Conservation (phyloP, 441 rosid genomes). For the Gossypium davidsonii region DNA sequence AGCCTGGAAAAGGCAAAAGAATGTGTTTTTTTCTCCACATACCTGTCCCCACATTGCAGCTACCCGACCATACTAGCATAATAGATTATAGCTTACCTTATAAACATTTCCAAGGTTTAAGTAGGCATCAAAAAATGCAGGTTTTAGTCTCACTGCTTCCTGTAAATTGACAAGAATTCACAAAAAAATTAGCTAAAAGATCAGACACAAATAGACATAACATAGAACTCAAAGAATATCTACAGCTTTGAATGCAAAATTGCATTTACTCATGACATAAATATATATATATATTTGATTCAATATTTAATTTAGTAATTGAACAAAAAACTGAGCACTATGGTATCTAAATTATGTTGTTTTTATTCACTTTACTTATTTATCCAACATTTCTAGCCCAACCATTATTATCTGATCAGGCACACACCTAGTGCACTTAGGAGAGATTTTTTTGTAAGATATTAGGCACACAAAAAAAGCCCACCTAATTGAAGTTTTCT, state of each 20-base stretch:
- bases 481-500: not conserved
- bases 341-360: not conserved
- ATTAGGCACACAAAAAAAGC: not conserved
- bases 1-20: slow-evolving; percentile 61
- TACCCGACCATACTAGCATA: slow-evolving; percentile 26
- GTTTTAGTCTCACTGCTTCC: slow-evolving; percentile 96
- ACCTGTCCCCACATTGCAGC: slow-evolving; percentile 29
- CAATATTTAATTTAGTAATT: not conserved
- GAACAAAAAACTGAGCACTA: not conserved
- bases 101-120: slow-evolving; percentile 94
- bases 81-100: slow-evolving; percentile 58
- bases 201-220: not conserved
- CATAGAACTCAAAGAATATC: not conserved
- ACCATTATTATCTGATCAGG: not conserved
- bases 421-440: not conserved
- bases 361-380: not conserved
- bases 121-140: slow-evolving; percentile 91
- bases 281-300: not conserved
- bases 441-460: not conserved
- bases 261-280: not conserved
- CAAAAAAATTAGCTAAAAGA: not conserved
- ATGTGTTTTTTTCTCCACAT: slow-evolving; percentile 27
- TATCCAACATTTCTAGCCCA: not conserved
- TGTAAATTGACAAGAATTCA: slow-evolving; percentile 23
- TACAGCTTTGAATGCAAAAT: not conserved